Evolutionary conservation across 805 yeast genomes (phyloP).

Genomic region (Yarrowia sp.): DNA sequence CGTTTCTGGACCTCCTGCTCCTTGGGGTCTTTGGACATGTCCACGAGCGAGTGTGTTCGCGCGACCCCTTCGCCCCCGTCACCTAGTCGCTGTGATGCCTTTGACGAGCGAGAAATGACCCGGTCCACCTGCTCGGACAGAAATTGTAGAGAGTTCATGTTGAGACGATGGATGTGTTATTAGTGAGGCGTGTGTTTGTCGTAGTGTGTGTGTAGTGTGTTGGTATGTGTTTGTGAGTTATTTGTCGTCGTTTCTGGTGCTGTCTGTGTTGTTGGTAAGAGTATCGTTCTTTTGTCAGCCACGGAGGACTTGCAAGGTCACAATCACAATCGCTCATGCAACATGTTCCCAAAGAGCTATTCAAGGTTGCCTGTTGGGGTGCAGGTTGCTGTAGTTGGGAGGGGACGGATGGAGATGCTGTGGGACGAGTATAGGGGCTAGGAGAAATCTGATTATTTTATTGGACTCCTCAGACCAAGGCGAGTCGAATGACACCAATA

Average conservation of each 20-base stretch:
- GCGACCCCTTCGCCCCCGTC: background rate
- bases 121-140: conserved; percentile 35
- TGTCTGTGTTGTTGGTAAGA: background rate
- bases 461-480: background rate
- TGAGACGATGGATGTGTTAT: background rate
- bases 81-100: conserved; percentile 26
- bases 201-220: background rate
- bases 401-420: background rate
- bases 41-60: conserved; percentile 10
- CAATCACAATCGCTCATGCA: conserved; percentile 19
- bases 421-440: background rate
- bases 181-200: background rate
- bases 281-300: background rate
- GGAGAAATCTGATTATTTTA: background rate
- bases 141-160: conserved; percentile 36
- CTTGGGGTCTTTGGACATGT: background rate
- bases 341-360: conserved; percentile 8
- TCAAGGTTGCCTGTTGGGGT: conserved; percentile 21
- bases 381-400: conserved; percentile 20
- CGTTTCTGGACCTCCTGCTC: background rate
- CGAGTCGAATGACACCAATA: too few relatives aligned
- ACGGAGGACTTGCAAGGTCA: conserved; percentile 20
- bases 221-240: background rate
- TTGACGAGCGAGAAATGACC: conserved; percentile 33
- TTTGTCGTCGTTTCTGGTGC: background rate